Conservation (phyloP, 2,329 filamentous ascomycete genomes). For the Lachnellula hyalina region DNA sequence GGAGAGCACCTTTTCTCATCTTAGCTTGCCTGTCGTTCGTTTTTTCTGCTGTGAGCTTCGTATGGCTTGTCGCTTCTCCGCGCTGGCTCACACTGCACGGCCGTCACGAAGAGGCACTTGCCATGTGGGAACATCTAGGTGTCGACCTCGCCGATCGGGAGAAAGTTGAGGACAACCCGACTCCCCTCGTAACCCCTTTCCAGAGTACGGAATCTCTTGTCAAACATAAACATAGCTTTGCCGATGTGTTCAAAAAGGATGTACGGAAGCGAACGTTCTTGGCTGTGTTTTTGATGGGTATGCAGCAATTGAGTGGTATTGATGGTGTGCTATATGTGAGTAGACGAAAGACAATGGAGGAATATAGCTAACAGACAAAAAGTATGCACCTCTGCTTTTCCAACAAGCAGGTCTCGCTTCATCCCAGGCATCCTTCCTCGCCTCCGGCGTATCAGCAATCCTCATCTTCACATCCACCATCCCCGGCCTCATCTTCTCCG, state of each 20-base stretch:
- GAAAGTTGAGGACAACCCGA: conserved; percentile 15
- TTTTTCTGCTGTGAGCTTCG: conserved; percentile 35
- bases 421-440: conserved; percentile 50
- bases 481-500: conserved; percentile 49
- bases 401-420: conserved; percentile 52
- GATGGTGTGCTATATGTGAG: conserved; percentile 56
- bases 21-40: conserved; percentile 37
- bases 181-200: neutral
- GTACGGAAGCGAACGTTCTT: conserved; percentile 44
- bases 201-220: neutral
- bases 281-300: conserved; percentile 51
- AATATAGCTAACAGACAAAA: neutral
- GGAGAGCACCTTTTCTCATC: conserved; percentile 51
- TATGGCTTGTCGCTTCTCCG: conserved; percentile 49
- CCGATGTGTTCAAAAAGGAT: conserved; percentile 33
- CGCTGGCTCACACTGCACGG: conserved; percentile 51
- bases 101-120: conserved; percentile 40
- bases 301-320: conserved; percentile 57
- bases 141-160: conserved; percentile 23
- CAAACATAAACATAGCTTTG: conserved; percentile 19
- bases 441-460: conserved; percentile 55
- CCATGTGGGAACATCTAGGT: conserved; percentile 31
- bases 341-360: conserved; percentile 4
- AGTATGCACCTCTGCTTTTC: conserved; percentile 59
- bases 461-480: conserved; percentile 54